Conservation (phyloP, 495 filamentous ascomycete species). For the Delitschia confertaspora region DNA sequence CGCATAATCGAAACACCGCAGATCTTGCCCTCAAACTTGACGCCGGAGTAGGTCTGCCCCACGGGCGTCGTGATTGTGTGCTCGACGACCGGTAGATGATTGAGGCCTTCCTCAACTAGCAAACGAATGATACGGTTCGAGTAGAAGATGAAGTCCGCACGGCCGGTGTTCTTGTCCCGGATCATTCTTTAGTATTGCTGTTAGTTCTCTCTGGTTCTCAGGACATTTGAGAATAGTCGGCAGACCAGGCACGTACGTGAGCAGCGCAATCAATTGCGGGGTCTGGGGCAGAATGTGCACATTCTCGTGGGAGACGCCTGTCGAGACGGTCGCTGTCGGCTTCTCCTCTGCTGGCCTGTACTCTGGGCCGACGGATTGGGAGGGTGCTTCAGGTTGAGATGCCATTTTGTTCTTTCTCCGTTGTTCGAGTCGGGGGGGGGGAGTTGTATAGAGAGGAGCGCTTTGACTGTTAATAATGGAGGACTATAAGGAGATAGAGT, state of each 20-base stretch:
- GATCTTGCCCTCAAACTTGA: conserved; percentile 95
- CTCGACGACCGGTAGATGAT: conserved; percentile 85
- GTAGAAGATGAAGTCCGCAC: conserved; percentile 98
- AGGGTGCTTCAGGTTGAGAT: conserved; percentile 44
- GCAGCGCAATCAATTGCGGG: conserved; percentile 88
- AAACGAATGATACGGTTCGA: conserved; percentile 97
- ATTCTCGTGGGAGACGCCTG: conserved; percentile 69
- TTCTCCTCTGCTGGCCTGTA: conserved; percentile 71
- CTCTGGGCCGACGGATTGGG: conserved; percentile 65
- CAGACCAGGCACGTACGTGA: conserved; percentile 62
- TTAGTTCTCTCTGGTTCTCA: neutral
- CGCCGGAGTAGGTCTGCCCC: conserved; percentile 77
- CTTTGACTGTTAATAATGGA: too few relatives aligned
- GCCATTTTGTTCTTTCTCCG: too few relatives aligned
- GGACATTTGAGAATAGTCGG: neutral
- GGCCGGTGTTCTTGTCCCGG: conserved; percentile 74
- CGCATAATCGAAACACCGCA: conserved; percentile 98
- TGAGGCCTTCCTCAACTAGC: conserved; percentile 95
- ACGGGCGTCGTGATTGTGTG: conserved; percentile 85
- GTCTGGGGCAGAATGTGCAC: conserved; percentile 87
- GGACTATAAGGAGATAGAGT: too few relatives aligned
- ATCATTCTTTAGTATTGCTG: conserved; percentile 65
- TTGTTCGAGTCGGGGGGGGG: too few relatives aligned
- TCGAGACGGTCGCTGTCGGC: conserved; percentile 84
- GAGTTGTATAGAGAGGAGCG: too few relatives aligned